These are phyloP conservation scores for Pseudoscleropodium purum DNA, from an alignment of 225 moss, liverwort and hornwort genomes.

Conservation along the genomic window DNA sequence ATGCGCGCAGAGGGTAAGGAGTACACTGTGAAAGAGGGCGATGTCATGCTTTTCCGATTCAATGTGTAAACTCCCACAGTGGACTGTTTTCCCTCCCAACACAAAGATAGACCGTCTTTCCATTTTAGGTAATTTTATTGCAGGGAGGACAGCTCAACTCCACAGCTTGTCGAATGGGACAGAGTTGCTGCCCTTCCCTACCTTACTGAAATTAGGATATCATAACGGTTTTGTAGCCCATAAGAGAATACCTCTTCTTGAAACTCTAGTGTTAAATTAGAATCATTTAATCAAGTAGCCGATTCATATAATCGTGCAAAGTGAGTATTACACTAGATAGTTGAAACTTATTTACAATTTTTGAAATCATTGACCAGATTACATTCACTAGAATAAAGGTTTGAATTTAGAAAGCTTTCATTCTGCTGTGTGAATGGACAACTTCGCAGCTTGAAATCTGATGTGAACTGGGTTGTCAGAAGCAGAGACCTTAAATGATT, in stretches of 20 bases:
- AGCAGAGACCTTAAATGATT: neutral
- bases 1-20: conserved; percentile 96
- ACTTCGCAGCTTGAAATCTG: neutral
- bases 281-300: neutral
- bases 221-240: neutral
- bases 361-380: neutral
- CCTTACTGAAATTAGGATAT: neutral
- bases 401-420: neutral
- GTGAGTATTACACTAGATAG: neutral
- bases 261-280: neutral
- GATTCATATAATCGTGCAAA: neutral
- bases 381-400: neutral
- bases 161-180: neutral
- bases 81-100: neutral
- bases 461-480: neutral
- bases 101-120: neutral
- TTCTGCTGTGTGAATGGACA: neutral
- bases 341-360: neutral
- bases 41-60: conserved; percentile 96
- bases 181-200: neutral
- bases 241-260: neutral
- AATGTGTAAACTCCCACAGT: conserved; percentile 41
- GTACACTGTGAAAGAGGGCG: conserved; percentile 87
- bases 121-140: neutral
- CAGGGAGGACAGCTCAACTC: neutral